Percentiles rank a stretch among this genome's conserved stretches.
Evolutionary conservation across 148 eudicot species (phyloP).

Genomic region (Persicaria maculosa): DNA sequence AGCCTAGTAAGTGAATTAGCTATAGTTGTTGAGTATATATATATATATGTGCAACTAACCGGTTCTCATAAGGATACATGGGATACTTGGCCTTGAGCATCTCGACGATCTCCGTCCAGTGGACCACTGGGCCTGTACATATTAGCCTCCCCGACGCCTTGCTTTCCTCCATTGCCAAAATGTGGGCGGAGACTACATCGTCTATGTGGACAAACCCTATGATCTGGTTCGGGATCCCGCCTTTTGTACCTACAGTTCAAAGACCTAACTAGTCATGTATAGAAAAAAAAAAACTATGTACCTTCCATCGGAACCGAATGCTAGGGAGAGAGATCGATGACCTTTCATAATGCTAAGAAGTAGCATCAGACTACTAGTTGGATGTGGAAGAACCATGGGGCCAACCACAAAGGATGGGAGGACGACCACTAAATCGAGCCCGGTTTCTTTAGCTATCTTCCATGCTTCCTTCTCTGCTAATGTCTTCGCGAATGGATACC

Average conservation of each 20-base stretch:
- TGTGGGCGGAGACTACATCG: background rate
- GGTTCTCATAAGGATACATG: too few relatives aligned
- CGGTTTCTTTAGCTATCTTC: background rate
- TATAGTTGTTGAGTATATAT: too few relatives aligned
- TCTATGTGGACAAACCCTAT: background rate
- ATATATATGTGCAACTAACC: too few relatives aligned
- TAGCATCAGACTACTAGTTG: background rate
- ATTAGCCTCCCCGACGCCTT: too few relatives aligned
- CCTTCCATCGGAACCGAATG: background rate
- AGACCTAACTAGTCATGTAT: background rate
- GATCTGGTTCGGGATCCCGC: background rate
- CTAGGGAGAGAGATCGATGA: background rate
- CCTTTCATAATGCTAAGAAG: background rate
- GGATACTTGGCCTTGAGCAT: too few relatives aligned
- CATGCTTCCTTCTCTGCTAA: constrained; percentile 1
- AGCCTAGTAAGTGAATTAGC: too few relatives aligned
- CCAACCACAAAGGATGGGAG: background rate
- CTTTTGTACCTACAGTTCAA: background rate
- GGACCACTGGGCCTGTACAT: too few relatives aligned
- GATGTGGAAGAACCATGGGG: background rate
- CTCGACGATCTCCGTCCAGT: too few relatives aligned
- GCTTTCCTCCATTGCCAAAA: background rate
- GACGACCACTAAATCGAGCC: background rate
- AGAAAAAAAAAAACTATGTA: background rate
- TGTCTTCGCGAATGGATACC: background rate